phyloP scores from a whole-genome alignment of 2,329 filamentous ascomycete species.

The Penicillium sp. region DNA sequence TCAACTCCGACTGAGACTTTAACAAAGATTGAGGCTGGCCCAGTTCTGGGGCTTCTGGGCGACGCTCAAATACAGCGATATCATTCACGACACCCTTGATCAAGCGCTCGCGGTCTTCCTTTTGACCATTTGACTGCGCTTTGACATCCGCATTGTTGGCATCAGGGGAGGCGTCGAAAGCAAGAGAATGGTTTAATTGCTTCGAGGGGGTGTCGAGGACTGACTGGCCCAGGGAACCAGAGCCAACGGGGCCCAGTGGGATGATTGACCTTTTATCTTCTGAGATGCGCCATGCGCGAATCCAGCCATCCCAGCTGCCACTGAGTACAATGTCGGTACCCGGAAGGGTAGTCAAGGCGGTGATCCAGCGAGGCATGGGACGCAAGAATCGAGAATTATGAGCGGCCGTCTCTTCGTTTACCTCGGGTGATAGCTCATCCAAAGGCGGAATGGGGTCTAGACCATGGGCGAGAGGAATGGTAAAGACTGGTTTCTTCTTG shows the following conservation, averaged over 20 bases:
- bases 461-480: slow-evolving; percentile 75
- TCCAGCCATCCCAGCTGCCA: slow-evolving; percentile 87
- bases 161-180: slow-evolving; percentile 27
- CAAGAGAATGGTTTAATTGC: slow-evolving; percentile 32
- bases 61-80: slow-evolving; percentile 78
- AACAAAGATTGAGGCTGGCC: slow-evolving; percentile 15
- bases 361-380: slow-evolving; percentile 77
- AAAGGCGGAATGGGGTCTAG: slow-evolving; percentile 65
- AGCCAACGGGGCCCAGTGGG: slow-evolving; percentile 60
- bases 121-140: slow-evolving; percentile 13
- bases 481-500: slow-evolving; percentile 90
- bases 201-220: slow-evolving; percentile 27
- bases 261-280: slow-evolving; percentile 77
- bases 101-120: slow-evolving; percentile 28
- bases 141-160: slow-evolving; percentile 23
- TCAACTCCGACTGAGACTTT: slow-evolving; percentile 30
- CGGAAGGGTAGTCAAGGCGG: slow-evolving; percentile 75
- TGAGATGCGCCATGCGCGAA: slow-evolving; percentile 78
- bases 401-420: slow-evolving; percentile 51
- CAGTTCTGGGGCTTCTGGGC: slow-evolving; percentile 37
- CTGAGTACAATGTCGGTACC: slow-evolving; percentile 86
- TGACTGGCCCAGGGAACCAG: slow-evolving; percentile 12
- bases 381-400: slow-evolving; percentile 43
- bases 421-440: slow-evolving; percentile 68
- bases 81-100: slow-evolving; percentile 81